Conservation (phyloP, 2,329 filamentous ascomycete genomes). For the Fusarium albidum region DNA sequence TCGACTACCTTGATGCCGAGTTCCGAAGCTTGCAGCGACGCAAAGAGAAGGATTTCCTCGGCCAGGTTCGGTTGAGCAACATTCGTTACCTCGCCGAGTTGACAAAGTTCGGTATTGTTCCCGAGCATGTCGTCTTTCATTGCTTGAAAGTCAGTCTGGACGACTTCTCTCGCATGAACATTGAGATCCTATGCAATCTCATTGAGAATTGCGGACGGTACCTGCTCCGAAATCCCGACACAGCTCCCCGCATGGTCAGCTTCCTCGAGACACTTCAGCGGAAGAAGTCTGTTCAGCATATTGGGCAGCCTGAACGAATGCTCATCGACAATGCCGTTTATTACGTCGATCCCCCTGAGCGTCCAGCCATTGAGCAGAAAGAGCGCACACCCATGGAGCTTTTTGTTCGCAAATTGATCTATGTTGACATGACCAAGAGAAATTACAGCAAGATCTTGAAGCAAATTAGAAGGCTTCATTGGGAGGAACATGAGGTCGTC, state of each 20-base stretch:
- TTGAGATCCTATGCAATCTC: constrained; percentile 96
- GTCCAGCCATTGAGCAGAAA: constrained; percentile 94
- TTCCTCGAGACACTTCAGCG: constrained; percentile 95
- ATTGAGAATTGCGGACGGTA: constrained; percentile 97
- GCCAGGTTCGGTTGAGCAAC: constrained; percentile 91
- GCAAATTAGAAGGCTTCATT: constrained; percentile 93
- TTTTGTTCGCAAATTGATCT: constrained; percentile 92
- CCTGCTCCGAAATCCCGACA: constrained; percentile 89
- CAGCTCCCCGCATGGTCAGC: constrained; percentile 88
- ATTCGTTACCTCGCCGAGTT: constrained; percentile 97
- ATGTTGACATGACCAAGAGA: constrained; percentile 91
- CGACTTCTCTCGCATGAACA: constrained; percentile 98
- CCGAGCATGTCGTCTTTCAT: constrained; percentile 98
- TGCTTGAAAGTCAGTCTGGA: constrained; percentile 97
- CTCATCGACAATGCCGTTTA: constrained; percentile 98
- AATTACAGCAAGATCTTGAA: constrained; percentile 94
- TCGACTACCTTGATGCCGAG: constrained; percentile 93
- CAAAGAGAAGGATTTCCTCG: constrained; percentile 97
- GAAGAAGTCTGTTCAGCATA: constrained; percentile 94
- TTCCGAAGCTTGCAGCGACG: constrained; percentile 96
- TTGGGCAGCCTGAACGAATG: constrained; percentile 97
- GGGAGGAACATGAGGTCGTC: constrained; percentile 92
- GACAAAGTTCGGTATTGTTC: constrained; percentile 97
- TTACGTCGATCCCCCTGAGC: constrained; percentile 94
- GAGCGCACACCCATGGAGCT: constrained; percentile 93